A percentile compares a stretch with the other conserved stretches of the same genome.
These are phyloP conservation scores for Tulasnella sp. DNA, from an alignment of 768 basidiomycete genomes.

Conservation along the genomic window DNA sequence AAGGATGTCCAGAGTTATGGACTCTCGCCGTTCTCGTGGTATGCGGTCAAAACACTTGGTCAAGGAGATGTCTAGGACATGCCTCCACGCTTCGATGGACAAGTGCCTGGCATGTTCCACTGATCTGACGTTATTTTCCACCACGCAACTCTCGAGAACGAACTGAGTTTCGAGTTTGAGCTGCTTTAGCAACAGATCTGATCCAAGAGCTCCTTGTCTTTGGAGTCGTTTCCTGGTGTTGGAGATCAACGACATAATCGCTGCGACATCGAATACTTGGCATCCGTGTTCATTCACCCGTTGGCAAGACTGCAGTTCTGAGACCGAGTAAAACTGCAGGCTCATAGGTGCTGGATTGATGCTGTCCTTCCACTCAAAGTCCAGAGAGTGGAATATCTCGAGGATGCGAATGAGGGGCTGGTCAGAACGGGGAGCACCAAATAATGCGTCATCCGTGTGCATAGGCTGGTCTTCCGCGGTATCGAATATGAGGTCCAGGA, in stretches of 20 bases:
- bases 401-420: slow-evolving; percentile 78
- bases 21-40: slow-evolving; percentile 70
- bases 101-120: slow-evolving; percentile 54
- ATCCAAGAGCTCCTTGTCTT: slow-evolving; percentile 47
- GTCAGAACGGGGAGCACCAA: slow-evolving; percentile 32
- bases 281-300: slow-evolving; percentile 59
- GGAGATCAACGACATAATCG: slow-evolving; percentile 56
- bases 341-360: slow-evolving; percentile 46
- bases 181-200: slow-evolving; percentile 30
- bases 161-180: slow-evolving; percentile 57
- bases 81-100: slow-evolving; percentile 75
- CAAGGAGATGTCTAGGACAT: slow-evolving; percentile 70
- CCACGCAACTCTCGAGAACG: slow-evolving; percentile 67
- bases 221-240: slow-evolving; percentile 48
- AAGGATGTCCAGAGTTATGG: slow-evolving; percentile 80
- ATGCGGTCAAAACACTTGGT: slow-evolving; percentile 77
- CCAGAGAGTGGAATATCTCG: slow-evolving; percentile 74
- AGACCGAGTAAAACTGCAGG: slow-evolving; percentile 38
- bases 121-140: slow-evolving; percentile 80
- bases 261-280: slow-evolving; percentile 65
- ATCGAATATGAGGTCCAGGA: slow-evolving; percentile 73
- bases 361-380: slow-evolving; percentile 79
- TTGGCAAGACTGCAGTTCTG: slow-evolving; percentile 59
- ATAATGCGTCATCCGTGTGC: not conserved
- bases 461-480: not conserved